Evolutionary conservation across 2,329 filamentous ascomycete species (phyloP), one percentile per base, ranked within the genome.

Genomic region (Stemphylium vesicarium): DNA sequence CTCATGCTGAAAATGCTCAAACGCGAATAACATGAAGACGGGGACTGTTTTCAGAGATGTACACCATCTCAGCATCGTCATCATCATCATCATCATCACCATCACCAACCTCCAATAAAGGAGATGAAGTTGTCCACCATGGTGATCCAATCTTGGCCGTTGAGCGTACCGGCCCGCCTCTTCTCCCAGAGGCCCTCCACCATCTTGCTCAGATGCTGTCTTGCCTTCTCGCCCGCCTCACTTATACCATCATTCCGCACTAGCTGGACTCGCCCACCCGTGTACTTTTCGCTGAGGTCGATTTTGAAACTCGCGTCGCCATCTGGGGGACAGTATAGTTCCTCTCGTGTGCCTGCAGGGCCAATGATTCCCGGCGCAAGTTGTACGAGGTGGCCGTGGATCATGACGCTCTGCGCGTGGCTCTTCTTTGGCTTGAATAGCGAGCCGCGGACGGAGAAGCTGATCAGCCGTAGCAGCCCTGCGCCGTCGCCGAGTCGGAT

Each of bases 281-380:
- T 29, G 32, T 57, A 70, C 62, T 75, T 74, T 57, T 76, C 74
- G 44, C 72, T 75, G 16, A 76, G 52, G 29, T 76, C 71, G 31
- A 76, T 72, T 31, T 53, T 64, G 59, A 75, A 76, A 22, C 69
- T 74, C 9, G 74, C 73, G 42, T 75, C 73, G 3, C 74, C 73
- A 26, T 76, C 73, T 1, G 73, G 70, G 4, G 71, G 70, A 37
- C 59, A 62, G 48, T 73, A 73, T 15, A 66, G 46, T 11, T 55
- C 52, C 22, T 55, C 33, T 64, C 68, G 24, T 59, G 58, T 3
- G 44, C 24, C 33, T 20, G 57, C 45, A 26, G 61, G 42, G 47
- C 61, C 36, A 7, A 56, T 47, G 1, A 51, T 41, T 15, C 37
- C 65, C 50, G 26, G 64, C 40, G 48, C 56, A 47, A 62, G 59